Evolutionary conservation across 2,329 filamentous ascomycete species (phyloP).

Genomic region (Madurella mycetomatis): DNA sequence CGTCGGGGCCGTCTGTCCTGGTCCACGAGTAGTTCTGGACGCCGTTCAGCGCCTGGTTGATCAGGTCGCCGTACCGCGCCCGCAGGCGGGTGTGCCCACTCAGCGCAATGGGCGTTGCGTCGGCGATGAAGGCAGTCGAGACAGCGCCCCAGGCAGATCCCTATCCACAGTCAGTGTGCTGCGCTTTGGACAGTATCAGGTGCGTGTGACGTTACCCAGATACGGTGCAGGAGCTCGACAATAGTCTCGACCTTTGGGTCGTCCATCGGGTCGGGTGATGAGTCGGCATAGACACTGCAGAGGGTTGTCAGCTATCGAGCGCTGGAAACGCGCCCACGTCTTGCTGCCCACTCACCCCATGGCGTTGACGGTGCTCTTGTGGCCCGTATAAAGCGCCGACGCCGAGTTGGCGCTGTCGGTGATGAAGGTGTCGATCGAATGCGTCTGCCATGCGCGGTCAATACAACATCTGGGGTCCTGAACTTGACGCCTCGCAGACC

Average conservation of each 20-base stretch:
- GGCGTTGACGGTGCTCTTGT: slow-evolving; percentile 80
- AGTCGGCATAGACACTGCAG: slow-evolving; percentile 66
- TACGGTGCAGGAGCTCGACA: slow-evolving; percentile 68
- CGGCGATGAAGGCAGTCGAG: slow-evolving; percentile 74
- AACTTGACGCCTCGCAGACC: background rate
- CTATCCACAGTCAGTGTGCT: slow-evolving; percentile 23
- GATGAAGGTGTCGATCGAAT: slow-evolving; percentile 80
- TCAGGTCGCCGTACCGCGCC: slow-evolving; percentile 63
- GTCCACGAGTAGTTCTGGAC: slow-evolving; percentile 80
- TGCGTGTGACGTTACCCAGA: slow-evolving; percentile 48
- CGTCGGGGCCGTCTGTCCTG: slow-evolving; percentile 67
- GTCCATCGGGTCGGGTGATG: slow-evolving; percentile 67
- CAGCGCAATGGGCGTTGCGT: slow-evolving; percentile 76
- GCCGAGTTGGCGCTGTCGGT: slow-evolving; percentile 84
- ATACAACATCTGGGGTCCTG: background rate
- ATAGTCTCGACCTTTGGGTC: slow-evolving; percentile 86
- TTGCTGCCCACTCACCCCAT: slow-evolving; percentile 51
- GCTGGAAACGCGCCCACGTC: background rate
- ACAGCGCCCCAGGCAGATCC: slow-evolving; percentile 61
- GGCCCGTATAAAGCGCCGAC: slow-evolving; percentile 74
- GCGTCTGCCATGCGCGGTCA: slow-evolving; percentile 46
- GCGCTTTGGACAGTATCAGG: background rate
- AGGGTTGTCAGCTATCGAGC: background rate
- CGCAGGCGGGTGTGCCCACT: slow-evolving; percentile 69
- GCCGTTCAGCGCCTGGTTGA: slow-evolving; percentile 73